Percentiles rank a stretch among this genome's conserved stretches.
phyloP scores from a whole-genome alignment of 495 filamentous ascomycete species.

The Aspergillus baeticus region DNA sequence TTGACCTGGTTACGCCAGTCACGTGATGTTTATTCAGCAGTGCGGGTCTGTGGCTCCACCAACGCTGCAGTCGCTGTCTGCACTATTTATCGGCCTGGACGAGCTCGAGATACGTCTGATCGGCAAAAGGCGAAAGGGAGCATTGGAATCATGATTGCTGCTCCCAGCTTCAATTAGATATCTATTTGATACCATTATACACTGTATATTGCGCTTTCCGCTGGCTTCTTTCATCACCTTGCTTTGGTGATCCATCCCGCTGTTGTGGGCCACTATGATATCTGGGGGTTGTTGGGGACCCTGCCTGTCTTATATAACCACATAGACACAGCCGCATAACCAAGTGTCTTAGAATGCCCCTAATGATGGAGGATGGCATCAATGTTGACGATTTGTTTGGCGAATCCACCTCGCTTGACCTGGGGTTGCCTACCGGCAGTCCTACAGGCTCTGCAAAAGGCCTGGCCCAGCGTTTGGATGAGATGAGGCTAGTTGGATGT shows the following conservation, averaged over 20 bases:
- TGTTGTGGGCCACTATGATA: constrained; percentile 14
- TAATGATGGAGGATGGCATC: constrained; percentile 68
- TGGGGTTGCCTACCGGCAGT: constrained; percentile 55
- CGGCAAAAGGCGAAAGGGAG: background rate
- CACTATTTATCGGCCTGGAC: background rate
- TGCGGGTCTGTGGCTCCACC: constrained; percentile 14
- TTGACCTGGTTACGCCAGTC: constrained; percentile 23
- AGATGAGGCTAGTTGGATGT: constrained; percentile 75
- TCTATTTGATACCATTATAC: background rate
- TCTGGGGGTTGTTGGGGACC: constrained; percentile 2
- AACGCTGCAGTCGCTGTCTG: background rate
- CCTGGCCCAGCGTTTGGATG: constrained; percentile 71
- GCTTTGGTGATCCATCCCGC: background rate
- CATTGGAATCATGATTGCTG: background rate
- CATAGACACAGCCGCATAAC: background rate
- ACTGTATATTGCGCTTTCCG: background rate
- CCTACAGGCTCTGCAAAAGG: constrained; percentile 59
- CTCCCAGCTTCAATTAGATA: background rate
- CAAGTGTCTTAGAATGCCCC: constrained; percentile 29
- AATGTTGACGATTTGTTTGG: constrained; percentile 77
- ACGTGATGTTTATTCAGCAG: constrained; percentile 23
- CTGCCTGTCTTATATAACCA: background rate
- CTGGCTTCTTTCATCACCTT: background rate
- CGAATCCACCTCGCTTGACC: constrained; percentile 53
- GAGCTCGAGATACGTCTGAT: constrained; percentile 5